Percentiles rank a stretch among this genome's conserved stretches.
Conservation (phyloP, 148 eudicot genomes). For the Rhododendron mucronatum region DNA sequence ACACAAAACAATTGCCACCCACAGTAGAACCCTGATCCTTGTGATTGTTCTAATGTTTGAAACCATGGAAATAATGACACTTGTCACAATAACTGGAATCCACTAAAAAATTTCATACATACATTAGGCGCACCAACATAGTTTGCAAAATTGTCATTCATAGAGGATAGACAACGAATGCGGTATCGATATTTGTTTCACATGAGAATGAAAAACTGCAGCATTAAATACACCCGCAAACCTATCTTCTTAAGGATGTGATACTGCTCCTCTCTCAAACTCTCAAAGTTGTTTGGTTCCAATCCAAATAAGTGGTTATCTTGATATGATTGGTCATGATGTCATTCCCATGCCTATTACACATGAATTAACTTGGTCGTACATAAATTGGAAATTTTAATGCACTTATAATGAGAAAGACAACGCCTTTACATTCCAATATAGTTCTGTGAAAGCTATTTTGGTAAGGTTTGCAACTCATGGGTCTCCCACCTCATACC, state of each 20-base stretch:
- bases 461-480: not conserved
- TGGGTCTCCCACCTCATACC: not conserved
- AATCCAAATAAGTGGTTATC: not conserved
- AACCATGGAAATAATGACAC: not conserved
- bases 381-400: not conserved
- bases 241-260: not conserved
- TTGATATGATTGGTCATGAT: too few relatives aligned
- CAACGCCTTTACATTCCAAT: not conserved
- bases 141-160: not conserved
- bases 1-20: not conserved
- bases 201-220: not conserved
- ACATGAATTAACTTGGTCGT: not conserved
- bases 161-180: not conserved
- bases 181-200: not conserved
- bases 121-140: not conserved
- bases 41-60: too few relatives aligned
- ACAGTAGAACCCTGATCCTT: not conserved
- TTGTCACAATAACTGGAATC: not conserved
- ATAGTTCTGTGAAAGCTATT: not conserved
- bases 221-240: not conserved
- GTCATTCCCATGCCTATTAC: not conserved
- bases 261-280: not conserved
- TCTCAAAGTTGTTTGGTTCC: not conserved
- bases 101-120: not conserved
- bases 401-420: not conserved